Evolutionary conservation across 2,329 filamentous ascomycete genomes (phyloP).

Genomic region (Penicillium psychrosexuale): DNA sequence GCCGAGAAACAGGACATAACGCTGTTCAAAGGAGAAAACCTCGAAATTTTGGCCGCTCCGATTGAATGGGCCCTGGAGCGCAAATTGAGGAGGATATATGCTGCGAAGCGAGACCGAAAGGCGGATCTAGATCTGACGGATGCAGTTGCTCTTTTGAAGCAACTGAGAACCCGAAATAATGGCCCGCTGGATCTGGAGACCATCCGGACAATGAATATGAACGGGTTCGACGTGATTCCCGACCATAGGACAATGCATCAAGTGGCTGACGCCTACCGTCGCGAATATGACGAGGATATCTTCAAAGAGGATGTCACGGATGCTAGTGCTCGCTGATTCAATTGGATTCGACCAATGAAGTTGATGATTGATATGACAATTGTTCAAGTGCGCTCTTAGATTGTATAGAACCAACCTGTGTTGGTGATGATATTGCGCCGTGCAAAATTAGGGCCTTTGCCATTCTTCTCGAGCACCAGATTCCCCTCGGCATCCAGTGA

Average conservation of each 20-base stretch:
- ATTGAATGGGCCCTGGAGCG: slow-evolving; percentile 37
- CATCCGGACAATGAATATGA: slow-evolving; percentile 28
- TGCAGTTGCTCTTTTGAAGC: slow-evolving; percentile 29
- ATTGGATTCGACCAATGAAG: neutral
- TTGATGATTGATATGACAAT: neutral
- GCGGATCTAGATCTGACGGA: slow-evolving; percentile 29
- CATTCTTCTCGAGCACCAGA: slow-evolving; percentile 22
- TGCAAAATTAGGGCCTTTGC: slow-evolving; percentile 20
- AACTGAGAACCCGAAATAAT: slow-evolving; percentile 21
- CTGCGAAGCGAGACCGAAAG: slow-evolving; percentile 21
- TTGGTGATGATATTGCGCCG: slow-evolving; percentile 28
- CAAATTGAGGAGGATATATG: slow-evolving; percentile 34
- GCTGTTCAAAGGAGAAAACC: slow-evolving; percentile 28
- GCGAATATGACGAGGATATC: slow-evolving; percentile 25
- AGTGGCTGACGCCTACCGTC: slow-evolving; percentile 29
- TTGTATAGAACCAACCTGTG: slow-evolving; percentile 27
- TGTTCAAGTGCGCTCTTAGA: slow-evolving; percentile 9
- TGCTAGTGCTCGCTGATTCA: neutral
- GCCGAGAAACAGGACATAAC: slow-evolving; percentile 33
- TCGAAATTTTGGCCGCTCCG: slow-evolving; percentile 33
- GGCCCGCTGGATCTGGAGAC: slow-evolving; percentile 26
- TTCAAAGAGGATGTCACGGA: slow-evolving; percentile 11
- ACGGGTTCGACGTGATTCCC: slow-evolving; percentile 29
- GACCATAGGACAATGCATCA: slow-evolving; percentile 29
- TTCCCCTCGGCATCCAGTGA: slow-evolving; percentile 14